Conservation (phyloP, 768 basidiomycete species). For the Trichaptum fuscoviolaceum region DNA sequence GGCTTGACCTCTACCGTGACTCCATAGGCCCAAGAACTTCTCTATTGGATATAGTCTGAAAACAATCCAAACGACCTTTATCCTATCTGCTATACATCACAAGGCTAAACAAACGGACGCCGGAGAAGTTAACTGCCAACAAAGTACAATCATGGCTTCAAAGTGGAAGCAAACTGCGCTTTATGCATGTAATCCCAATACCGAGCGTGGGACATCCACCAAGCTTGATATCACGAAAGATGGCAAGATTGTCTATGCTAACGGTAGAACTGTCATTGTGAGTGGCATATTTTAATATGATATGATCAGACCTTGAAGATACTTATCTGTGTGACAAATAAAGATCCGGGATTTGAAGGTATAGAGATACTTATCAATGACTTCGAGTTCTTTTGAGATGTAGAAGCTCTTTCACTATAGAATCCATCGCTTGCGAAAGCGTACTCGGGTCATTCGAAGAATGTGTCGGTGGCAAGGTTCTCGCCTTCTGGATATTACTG, state of each 20-base stretch:
- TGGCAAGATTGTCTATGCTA: slow-evolving; percentile 75
- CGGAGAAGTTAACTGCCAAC: not conserved
- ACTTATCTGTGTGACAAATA: not conserved
- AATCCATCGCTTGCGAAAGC: slow-evolving; percentile 56
- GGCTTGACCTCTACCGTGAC: no score
- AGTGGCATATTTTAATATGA: slow-evolving; percentile 26
- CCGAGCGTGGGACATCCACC: slow-evolving; percentile 61
- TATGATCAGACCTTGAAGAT: not conserved
- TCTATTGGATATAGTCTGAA: no score
- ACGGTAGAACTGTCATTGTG: slow-evolving; percentile 82
- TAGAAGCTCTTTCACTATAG: slow-evolving; percentile 32
- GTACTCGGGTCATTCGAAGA: slow-evolving; percentile 79
- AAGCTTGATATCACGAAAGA: slow-evolving; percentile 71
- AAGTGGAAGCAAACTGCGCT: slow-evolving; percentile 17
- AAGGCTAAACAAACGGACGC: not conserved
- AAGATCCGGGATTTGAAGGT: slow-evolving; percentile 85
- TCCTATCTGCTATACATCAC: not conserved
- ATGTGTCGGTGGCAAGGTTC: slow-evolving; percentile 83
- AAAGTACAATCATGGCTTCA: not conserved
- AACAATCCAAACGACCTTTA: no score
- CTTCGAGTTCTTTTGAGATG: slow-evolving; percentile 7
- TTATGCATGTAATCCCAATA: slow-evolving; percentile 66
- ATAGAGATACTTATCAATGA: slow-evolving; percentile 17
- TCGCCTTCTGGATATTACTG: slow-evolving; percentile 95
- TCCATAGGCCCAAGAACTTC: no score